Base-by-base conservation (phyloP, 192 early-diverging fungal genomes). In the Coemansia sp. region DNA sequence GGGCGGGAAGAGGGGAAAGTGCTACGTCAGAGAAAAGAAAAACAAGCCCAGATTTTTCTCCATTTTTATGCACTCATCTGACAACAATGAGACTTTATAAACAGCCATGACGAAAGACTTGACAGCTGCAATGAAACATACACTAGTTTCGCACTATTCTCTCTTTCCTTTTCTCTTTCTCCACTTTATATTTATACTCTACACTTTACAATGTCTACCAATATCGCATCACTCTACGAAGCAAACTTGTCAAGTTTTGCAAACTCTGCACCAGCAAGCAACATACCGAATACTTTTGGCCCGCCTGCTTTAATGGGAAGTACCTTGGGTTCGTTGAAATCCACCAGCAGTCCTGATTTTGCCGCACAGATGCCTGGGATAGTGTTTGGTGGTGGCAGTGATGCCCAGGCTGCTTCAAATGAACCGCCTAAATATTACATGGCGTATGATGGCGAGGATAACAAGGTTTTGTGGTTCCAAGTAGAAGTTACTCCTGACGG, bases 391-490 rank as follows among this genome's bases (percentile, higher is more conserved):
- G 28, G 7, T 2, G 17, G 18, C 2, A 20, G 19, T 19, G 22
- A 40, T 3, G 19, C 39, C 9, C 15, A 14, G 15, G 19, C 15
- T 19, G 39, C 39, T 15, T n/a, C n/a, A n/a, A n/a, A n/a, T n/a
- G 39, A 28, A 25, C 30, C 45, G 39, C 49, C 53, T 5, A 43
- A 57, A 6, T 71, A 64, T 56, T 71, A 64, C 19, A 18, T 72
- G 11, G 68, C 42, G 1, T 72, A 64, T 22, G 48, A 40, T 11
- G 49, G 43, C 4, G 32, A 27, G 10, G 53, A 32, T 0, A 38
- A 52, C 23, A 55, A 52, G 48, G 43, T 53, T 3, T 37, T 72
- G 46, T 72, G 68, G 68, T 60, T 72, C 60, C 45, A 72, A 10
- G 51, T 72, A 14, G 20, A 64, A 36, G 49, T 63, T 7, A 45